Evolutionary conservation across 2,329 filamentous ascomycete genomes (phyloP), one percentile per base, ranked within the genome.

Genomic region (Mycocentrospora acerina): DNA sequence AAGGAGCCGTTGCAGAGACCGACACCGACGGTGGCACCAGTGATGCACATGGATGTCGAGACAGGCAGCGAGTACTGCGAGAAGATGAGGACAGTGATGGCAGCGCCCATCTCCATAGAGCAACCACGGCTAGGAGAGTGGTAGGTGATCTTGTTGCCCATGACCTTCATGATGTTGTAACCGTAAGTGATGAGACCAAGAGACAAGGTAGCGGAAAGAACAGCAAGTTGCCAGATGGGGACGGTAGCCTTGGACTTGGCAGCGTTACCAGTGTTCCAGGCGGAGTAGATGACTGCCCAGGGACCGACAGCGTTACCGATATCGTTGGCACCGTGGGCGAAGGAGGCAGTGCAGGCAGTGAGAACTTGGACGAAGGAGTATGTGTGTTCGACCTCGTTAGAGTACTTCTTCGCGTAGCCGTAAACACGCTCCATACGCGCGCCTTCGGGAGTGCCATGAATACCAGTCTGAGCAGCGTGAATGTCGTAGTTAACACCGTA

Each of bases 101-200:
- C 84, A 29, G 86, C 85, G 31, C 86, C 86, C 78, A 90, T 79
- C 63, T 90, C 86, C 85, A 90, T 90, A 34, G 83, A 88, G 54
- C 72, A 86, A 35, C 73, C 42, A 55, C 77, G 62, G 48, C 66
- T 73, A 4, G 77, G 77, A 3, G 76, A 79, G 65, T 86, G 83
- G 67, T 85, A 85, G 41, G 84, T 88, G 64, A 87, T 82, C 69
- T 86, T 86, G 76, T 89, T 90, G 36, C 86, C 86, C 85, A 89
- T 88, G 67, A 86, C 82, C 72, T 86, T 88, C 85, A 89, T 89
- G 70, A 89, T 89, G 73, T 89, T 88, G 73, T 88, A 89, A 8
- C 85, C 86, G 56, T 88, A 89, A 11, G 85, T 88, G 59, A 83
- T 74, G 40, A 89, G 75, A 52, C 85, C 86, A 14, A 62, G 28